Percentiles rank a stretch among this genome's conserved stretches.
phyloP scores from a whole-genome alignment of 129 eudicot genomes.

The Silybum marianum region DNA sequence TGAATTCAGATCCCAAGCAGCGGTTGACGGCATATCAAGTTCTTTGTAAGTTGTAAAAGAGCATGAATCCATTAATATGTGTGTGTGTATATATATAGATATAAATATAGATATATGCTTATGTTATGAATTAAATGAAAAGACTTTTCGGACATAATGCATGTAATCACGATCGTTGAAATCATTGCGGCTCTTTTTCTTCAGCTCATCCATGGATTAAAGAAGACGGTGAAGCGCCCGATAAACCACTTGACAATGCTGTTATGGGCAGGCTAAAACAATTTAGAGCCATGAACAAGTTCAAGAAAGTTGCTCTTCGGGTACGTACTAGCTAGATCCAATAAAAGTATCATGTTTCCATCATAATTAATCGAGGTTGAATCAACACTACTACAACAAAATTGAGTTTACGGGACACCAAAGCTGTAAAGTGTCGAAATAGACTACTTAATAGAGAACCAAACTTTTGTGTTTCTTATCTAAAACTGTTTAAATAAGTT shows the following conservation, averaged over 20 bases:
- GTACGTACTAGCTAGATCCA: slow-evolving; percentile 28
- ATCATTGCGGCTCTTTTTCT: background rate
- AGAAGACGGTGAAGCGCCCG: slow-evolving; percentile 93
- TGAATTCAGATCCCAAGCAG: slow-evolving; percentile 72
- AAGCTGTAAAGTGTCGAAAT: too few species aligned
- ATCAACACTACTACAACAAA: background rate
- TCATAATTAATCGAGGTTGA: too few species aligned
- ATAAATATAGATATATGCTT: background rate
- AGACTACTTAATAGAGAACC: too few species aligned
- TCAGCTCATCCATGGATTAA: slow-evolving; percentile 89
- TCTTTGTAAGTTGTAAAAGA: slow-evolving; percentile 50
- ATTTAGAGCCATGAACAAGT: slow-evolving; percentile 85
- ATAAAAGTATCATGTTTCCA: background rate
- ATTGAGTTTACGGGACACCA: background rate
- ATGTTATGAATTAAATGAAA: background rate
- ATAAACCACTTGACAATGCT: slow-evolving; percentile 87
- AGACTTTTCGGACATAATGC: background rate
- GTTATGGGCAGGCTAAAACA: slow-evolving; percentile 81
- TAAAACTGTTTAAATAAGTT: too few species aligned
- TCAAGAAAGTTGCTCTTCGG: slow-evolving; percentile 87
- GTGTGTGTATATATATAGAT: too few species aligned
- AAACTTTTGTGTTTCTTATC: background rate
- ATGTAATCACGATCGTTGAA: slow-evolving; percentile 1
- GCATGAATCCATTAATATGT: background rate
- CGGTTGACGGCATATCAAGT: slow-evolving; percentile 76